Conservation (phyloP, 2,329 filamentous ascomycete species). For the Zarea fungicola region DNA sequence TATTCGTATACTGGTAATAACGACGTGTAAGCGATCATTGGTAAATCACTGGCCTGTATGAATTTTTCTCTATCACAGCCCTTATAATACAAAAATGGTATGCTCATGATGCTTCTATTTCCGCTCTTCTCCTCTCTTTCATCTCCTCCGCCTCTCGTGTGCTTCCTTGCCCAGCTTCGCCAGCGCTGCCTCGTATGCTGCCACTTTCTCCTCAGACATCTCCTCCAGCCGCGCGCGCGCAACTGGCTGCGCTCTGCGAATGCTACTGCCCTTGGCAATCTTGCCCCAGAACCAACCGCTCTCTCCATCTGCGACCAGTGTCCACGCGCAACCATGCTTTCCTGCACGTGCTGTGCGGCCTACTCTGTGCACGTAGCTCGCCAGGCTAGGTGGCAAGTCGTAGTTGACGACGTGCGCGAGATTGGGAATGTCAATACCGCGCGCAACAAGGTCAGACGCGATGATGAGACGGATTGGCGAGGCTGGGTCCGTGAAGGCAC, state of each 20-base stretch:
- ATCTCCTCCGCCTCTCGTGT: slow-evolving; percentile 23
- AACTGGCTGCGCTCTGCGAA: slow-evolving; percentile 40
- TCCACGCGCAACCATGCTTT: slow-evolving; percentile 73
- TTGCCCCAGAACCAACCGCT: slow-evolving; percentile 89
- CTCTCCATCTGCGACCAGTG: slow-evolving; percentile 74
- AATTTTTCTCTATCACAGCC: too few species aligned
- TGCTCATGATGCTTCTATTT: background rate
- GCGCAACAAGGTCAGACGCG: slow-evolving; percentile 87
- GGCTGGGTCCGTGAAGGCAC: slow-evolving; percentile 62
- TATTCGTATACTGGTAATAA: too few species aligned
- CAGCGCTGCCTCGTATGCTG: slow-evolving; percentile 52
- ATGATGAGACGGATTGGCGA: slow-evolving; percentile 69
- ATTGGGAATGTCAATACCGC: slow-evolving; percentile 76
- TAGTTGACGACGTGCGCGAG: slow-evolving; percentile 90
- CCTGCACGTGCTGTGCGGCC: slow-evolving; percentile 85
- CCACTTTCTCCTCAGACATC: slow-evolving; percentile 43
- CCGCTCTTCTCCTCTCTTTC: too few species aligned
- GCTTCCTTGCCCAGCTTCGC: slow-evolving; percentile 59
- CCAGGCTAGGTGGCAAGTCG: slow-evolving; percentile 76
- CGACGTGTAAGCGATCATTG: too few species aligned
- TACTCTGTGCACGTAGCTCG: slow-evolving; percentile 85
- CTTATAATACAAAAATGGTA: slow-evolving; percentile 1
- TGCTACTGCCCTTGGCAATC: slow-evolving; percentile 56
- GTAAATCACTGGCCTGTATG: too few species aligned
- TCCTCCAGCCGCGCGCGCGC: slow-evolving; percentile 42